Conservation (phyloP, 306 rosid species). For the Hippophae tibetana region DNA sequence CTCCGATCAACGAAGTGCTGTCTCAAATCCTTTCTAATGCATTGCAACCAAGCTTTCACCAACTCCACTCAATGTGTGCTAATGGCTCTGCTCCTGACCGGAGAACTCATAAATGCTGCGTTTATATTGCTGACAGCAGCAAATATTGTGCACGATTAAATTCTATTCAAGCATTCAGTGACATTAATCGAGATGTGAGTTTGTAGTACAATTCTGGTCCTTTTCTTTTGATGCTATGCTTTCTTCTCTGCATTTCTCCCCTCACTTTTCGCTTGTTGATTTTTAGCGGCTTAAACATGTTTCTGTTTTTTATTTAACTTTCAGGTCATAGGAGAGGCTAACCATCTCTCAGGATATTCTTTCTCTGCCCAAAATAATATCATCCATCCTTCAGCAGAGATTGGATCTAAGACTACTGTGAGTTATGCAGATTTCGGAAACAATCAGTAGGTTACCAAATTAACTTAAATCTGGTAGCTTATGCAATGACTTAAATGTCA, state of each 20-base stretch:
- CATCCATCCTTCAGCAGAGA: constrained; percentile 72
- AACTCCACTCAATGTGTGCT: constrained; percentile 34
- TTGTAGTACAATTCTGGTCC: constrained; percentile 2
- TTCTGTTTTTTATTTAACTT: constrained; percentile 15
- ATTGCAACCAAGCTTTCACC: constrained; percentile 67
- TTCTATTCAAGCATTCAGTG: constrained; percentile 82
- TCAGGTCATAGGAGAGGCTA: constrained; percentile 83
- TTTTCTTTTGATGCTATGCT: not conserved
- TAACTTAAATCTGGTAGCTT: not conserved
- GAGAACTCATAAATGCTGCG: constrained; percentile 87
- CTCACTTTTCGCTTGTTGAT: constrained; percentile 11
- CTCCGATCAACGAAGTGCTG: constrained; percentile 52
- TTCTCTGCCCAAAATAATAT: constrained; percentile 85
- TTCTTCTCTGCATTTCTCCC: not conserved
- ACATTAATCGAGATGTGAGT: constrained; percentile 94
- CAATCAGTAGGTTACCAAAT: not conserved
- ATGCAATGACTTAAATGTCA: not conserved
- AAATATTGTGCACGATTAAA: constrained; percentile 76
- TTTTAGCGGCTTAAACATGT: constrained; percentile 10
- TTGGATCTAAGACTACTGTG: constrained; percentile 89
- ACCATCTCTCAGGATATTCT: constrained; percentile 79
- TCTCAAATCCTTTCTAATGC: constrained; percentile 73
- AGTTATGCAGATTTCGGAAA: constrained; percentile 23
- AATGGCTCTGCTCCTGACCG: constrained; percentile 35
- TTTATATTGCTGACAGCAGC: constrained; percentile 68